Base-by-base conservation (phyloP, 805 yeast species). In the Starmerella sirachaensis region DNA sequence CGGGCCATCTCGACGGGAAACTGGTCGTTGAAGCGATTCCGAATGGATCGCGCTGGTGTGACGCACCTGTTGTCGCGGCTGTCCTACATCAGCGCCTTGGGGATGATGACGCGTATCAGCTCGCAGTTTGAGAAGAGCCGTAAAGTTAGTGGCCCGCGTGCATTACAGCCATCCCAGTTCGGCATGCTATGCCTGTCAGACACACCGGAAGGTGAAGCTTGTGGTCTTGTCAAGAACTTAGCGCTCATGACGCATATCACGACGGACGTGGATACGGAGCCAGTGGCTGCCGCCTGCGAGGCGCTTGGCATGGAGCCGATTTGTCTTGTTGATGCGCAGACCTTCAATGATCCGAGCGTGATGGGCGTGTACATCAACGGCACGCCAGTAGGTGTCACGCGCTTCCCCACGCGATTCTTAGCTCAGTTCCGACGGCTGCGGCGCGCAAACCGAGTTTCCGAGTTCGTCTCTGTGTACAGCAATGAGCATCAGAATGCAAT, bases 191-290 rank as follows among this genome's bases (percentile, higher is more conserved):
- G 98, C 68, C 84, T 97, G 6, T 82, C 97, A 0, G 98, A 91
- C 70, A 91, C 98, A 0, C 98, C 98, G 1, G 98, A 91, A 70
- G 98, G 98, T 69, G 98, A 91, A 62, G 98, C 98, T 0, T 91
- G 98, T 74, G 98, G 98, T 55, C 70, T 91, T 60, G 98, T 91
- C 25, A 91, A 91, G 63, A 91, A 91, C 57, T 66, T 91, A 58
- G 98, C 98, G 1, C 68, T 91, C 32, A 91, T 91, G 98, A 91
- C 98, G 9, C 98, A 91, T 61, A 91, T 91, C 54, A 91, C 98
- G 4, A 88, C 98, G 1, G 98, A 91, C 61, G 96, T 84, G 52
- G 98, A 91, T 59, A 96, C 88, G 53, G 81, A 69, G 8, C 97
- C 98, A 13, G 74, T 91, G 27, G 72, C 69, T 45, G 72, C 71